A percentile compares a stretch with the other conserved stretches of the same genome.
phyloP scores from a whole-genome alignment of 2,329 filamentous ascomycete genomes.

The Colletotrichum trifolii region DNA sequence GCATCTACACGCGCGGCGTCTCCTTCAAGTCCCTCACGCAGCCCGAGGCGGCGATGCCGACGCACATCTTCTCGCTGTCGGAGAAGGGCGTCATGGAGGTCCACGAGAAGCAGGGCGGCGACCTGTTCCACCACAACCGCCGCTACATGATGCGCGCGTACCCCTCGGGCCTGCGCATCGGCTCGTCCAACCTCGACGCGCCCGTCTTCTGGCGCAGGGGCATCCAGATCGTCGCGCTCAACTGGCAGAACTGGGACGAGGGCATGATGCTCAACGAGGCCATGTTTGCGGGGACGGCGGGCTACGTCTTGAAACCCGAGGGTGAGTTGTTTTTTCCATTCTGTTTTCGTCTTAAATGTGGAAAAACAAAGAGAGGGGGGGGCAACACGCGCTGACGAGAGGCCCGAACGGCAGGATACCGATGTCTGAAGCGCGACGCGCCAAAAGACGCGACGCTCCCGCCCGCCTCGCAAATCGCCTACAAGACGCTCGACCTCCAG shows the following conservation, averaged over 20 bases:
- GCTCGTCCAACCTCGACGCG: slow-evolving; percentile 89
- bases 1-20: slow-evolving; percentile 85
- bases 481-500: slow-evolving; percentile 73
- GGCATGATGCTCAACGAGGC: slow-evolving; percentile 97
- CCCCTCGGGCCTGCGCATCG: slow-evolving; percentile 82
- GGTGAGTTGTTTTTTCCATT: slow-evolving; percentile 53
- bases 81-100: slow-evolving; percentile 73
- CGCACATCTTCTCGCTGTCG: slow-evolving; percentile 76
- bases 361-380: background rate
- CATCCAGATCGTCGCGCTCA: slow-evolving; percentile 90
- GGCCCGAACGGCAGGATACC: slow-evolving; percentile 47
- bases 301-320: slow-evolving; percentile 86
- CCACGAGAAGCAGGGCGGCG: slow-evolving; percentile 58
- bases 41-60: slow-evolving; percentile 73
- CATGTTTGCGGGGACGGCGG: slow-evolving; percentile 87
- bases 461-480: slow-evolving; percentile 48
- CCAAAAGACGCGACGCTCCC: background rate
- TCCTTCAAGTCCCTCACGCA: slow-evolving; percentile 84
- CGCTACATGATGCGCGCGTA: slow-evolving; percentile 88
- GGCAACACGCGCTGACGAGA: too few relatives aligned
- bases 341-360: too few relatives aligned
- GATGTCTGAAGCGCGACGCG: slow-evolving; percentile 43
- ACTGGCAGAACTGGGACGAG: slow-evolving; percentile 92
- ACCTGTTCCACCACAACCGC: slow-evolving; percentile 84
- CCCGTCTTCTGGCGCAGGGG: slow-evolving; percentile 88